Evolutionary conservation across 129 eudicot genomes (phyloP), one percentile per base, ranked within the genome.

Genomic region (Apium graveolens): DNA sequence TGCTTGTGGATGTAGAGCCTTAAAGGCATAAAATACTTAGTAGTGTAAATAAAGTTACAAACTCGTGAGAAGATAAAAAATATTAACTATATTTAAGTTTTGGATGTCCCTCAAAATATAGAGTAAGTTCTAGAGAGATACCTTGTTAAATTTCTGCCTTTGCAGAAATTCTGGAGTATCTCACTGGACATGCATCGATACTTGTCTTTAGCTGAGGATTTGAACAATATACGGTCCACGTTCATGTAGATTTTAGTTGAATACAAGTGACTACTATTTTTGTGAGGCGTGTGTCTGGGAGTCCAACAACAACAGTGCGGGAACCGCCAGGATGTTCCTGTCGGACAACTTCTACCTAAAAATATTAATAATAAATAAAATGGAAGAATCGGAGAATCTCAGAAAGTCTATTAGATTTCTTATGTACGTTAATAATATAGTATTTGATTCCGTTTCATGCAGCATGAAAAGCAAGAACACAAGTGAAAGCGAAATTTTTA

Each of bases 281-380:
- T n/a, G n/a, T n/a, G n/a, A n/a, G n/a, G n/a, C n/a, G n/a, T n/a
- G n/a, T n/a, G n/a, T n/a, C n/a, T n/a, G n/a, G n/a, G n/a, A n/a
- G n/a, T n/a, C n/a, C n/a, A n/a, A n/a, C n/a, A n/a, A n/a, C n/a
- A n/a, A n/a, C n/a, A n/a, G n/a, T n/a, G n/a, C n/a, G n/a, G n/a
- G n/a, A n/a, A n/a, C n/a, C n/a, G n/a, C n/a, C n/a, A n/a, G n/a
- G n/a, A n/a, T n/a, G n/a, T n/a, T n/a, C n/a, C n/a, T n/a, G n/a
- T n/a, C n/a, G n/a, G n/a, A n/a, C n/a, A n/a, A n/a, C 70, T 80
- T 94, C 97, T 39, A 94, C 93, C 97, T 94, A 49, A 48, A 49
- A 27, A 34, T n/a, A 69, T 20, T 39, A 34, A 35, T 41, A 77
- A 18, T 26, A 7, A 27, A 55, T 39, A 7, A 53, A 43, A 38